These are phyloP conservation scores for Saccharomycopsis amapae DNA, from an alignment of 805 yeast genomes.

Conservation along the genomic window DNA sequence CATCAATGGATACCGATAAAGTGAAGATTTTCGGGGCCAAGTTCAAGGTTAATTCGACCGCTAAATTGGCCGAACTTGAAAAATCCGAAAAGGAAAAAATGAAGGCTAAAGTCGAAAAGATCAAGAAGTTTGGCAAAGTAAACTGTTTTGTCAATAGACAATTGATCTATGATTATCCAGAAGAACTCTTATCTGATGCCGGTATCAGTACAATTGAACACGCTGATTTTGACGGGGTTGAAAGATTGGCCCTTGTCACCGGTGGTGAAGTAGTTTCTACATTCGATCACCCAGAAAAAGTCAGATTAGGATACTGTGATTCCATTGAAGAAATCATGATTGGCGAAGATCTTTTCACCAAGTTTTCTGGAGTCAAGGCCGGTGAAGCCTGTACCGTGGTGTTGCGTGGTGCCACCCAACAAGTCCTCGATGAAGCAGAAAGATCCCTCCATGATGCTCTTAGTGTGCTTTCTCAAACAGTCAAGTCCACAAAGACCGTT, in stretches of 20 bases:
- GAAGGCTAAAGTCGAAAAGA: conserved; percentile 83
- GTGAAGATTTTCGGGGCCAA: conserved; percentile 97
- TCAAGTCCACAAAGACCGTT: conserved; percentile 84
- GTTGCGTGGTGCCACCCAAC: conserved; percentile 95
- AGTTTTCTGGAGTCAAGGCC: conserved; percentile 91
- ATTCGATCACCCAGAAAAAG: conserved; percentile 85
- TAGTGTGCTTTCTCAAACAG: conserved; percentile 91
- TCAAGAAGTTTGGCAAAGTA: conserved; percentile 70
- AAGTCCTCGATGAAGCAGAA: conserved; percentile 92
- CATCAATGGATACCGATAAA: conserved; percentile 95
- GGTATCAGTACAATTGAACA: conserved; percentile 91
- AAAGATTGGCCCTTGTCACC: conserved; percentile 90
- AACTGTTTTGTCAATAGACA: conserved; percentile 94
- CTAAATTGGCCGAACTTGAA: conserved; percentile 89
- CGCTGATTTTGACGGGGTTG: conserved; percentile 97
- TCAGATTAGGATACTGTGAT: conserved; percentile 83
- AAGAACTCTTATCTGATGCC: conserved; percentile 83
- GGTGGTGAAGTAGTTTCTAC: conserved; percentile 98
- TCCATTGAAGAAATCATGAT: conserved; percentile 83
- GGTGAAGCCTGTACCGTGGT: conserved; percentile 97
- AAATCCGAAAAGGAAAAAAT: conserved; percentile 91
- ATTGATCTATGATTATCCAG: conserved; percentile 96
- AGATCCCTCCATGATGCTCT: conserved; percentile 95
- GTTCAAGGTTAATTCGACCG: conserved; percentile 91
- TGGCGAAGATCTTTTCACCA: conserved; percentile 80